Conservation (phyloP, 2,329 filamentous ascomycete species). For the Metarhizium robertsii region DNA sequence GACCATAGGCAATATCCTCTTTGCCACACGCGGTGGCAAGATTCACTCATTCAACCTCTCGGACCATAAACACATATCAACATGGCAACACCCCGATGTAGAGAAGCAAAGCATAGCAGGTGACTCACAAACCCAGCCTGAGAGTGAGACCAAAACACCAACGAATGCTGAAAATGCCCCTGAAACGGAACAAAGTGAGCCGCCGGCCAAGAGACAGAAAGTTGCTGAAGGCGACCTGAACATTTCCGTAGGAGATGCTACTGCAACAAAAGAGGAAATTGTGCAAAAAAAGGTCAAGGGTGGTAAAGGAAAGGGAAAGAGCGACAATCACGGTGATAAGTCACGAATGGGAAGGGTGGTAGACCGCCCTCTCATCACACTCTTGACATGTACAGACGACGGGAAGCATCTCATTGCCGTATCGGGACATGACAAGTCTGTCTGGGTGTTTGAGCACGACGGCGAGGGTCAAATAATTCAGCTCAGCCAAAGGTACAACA, state of each 20-base stretch:
- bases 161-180: slow-evolving; percentile 7
- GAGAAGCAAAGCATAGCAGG: slow-evolving; percentile 21
- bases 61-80: slow-evolving; percentile 48
- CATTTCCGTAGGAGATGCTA: neutral
- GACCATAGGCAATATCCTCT: slow-evolving; percentile 46
- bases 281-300: slow-evolving; percentile 5
- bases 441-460: slow-evolving; percentile 71
- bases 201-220: slow-evolving; percentile 27
- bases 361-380: slow-evolving; percentile 57
- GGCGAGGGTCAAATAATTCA: slow-evolving; percentile 51
- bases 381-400: slow-evolving; percentile 54
- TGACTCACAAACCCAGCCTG: slow-evolving; percentile 9
- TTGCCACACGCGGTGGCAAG: slow-evolving; percentile 64
- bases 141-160: slow-evolving; percentile 3
- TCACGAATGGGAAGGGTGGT: slow-evolving; percentile 21
- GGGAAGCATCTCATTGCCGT: slow-evolving; percentile 64
- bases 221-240: slow-evolving; percentile 14
- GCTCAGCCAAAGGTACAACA: slow-evolving; percentile 58
- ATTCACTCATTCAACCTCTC: slow-evolving; percentile 57
- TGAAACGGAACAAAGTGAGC: slow-evolving; percentile 17
- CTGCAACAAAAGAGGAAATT: slow-evolving; percentile 6
- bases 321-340: slow-evolving; percentile 13
- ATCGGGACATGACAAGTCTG: slow-evolving; percentile 83
- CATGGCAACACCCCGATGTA: slow-evolving; percentile 48
- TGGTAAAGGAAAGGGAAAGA: slow-evolving; percentile 20